A percentile compares a stretch with the other conserved stretches of the same genome.
phyloP scores from a whole-genome alignment of 2,329 filamentous ascomycete species.

The Beauveria caledonica region DNA sequence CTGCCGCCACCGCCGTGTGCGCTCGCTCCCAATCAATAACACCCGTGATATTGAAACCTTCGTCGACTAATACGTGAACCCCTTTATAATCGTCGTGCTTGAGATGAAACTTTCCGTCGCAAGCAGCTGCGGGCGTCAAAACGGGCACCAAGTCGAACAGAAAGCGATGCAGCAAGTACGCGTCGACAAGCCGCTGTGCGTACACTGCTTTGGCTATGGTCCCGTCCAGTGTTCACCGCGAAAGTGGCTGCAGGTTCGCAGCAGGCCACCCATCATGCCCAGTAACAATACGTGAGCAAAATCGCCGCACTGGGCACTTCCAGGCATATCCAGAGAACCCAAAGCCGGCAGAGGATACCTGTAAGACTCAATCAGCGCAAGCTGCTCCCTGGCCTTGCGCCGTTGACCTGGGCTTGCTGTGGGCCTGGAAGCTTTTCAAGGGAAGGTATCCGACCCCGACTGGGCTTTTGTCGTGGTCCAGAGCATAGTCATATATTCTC shows the following conservation, averaged over 20 bases:
- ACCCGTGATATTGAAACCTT: background rate
- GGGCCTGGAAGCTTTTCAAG: constrained; percentile 31
- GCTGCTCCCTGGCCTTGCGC: constrained; percentile 27
- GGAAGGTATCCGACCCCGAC: constrained; percentile 33
- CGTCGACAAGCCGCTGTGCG: constrained; percentile 23
- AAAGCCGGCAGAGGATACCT: constrained; percentile 27
- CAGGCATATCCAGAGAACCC: constrained; percentile 26
- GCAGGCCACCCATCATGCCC: constrained; percentile 21
- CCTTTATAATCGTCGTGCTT: constrained; percentile 31
- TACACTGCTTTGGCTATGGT: constrained; percentile 30
- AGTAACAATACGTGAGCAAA: constrained; percentile 31
- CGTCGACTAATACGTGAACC: background rate
- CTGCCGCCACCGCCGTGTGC: background rate
- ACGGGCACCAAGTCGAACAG: constrained; percentile 29
- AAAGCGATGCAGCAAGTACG: constrained; percentile 34
- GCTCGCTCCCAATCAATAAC: constrained; percentile 6
- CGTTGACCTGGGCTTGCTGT: constrained; percentile 23
- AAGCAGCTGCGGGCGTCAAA: constrained; percentile 15
- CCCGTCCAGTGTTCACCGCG: constrained; percentile 25
- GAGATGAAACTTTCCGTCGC: constrained; percentile 31
- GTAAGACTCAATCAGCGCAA: constrained; percentile 31
- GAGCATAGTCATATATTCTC: constrained; percentile 28
- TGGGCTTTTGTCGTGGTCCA: constrained; percentile 21
- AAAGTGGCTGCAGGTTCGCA: constrained; percentile 27
- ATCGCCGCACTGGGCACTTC: constrained; percentile 22